Evolutionary conservation across 371 early-diverging fungal genomes (phyloP).

Genomic region (Gilbertella persicaria): DNA sequence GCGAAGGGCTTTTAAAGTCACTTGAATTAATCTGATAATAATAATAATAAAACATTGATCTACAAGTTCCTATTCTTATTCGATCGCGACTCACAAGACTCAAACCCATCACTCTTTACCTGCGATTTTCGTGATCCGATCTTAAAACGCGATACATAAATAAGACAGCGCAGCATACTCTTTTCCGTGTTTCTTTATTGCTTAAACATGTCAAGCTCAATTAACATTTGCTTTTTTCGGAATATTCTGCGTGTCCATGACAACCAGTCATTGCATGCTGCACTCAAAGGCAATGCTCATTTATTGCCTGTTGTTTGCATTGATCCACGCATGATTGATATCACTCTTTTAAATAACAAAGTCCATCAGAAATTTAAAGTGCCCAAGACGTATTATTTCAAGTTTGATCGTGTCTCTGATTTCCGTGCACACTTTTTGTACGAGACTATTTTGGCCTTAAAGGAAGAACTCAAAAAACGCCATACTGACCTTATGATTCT

Average conservation of each 20-base stretch:
- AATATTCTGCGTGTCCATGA: constrained; percentile 43
- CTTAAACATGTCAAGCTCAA: constrained; percentile 1
- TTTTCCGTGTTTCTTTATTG: background rate
- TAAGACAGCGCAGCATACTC: background rate
- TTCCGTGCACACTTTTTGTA: constrained; percentile 23
- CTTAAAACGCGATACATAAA: background rate
- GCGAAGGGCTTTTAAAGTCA: constrained; percentile 43
- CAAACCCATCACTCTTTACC: background rate
- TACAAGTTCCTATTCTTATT: too few relatives aligned
- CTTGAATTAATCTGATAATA: constrained; percentile 33
- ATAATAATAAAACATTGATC: too few relatives aligned
- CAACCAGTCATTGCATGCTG: constrained; percentile 18
- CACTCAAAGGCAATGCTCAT: constrained; percentile 2
- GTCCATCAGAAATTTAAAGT: background rate
- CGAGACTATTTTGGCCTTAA: constrained; percentile 28
- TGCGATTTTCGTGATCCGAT: background rate
- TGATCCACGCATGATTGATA: constrained; percentile 31
- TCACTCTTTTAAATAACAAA: constrained; percentile 7
- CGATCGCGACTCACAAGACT: background rate
- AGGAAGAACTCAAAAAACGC: constrained; percentile 8
- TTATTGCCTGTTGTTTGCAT: constrained; percentile 26
- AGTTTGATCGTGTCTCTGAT: constrained; percentile 21
- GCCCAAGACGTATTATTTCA: constrained; percentile 33
- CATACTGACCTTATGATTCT: constrained; percentile 22
- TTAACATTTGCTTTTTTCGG: constrained; percentile 35